phyloP scores from a whole-genome alignment of 2,329 filamentous ascomycete genomes.

The Venturia oleaginea region DNA sequence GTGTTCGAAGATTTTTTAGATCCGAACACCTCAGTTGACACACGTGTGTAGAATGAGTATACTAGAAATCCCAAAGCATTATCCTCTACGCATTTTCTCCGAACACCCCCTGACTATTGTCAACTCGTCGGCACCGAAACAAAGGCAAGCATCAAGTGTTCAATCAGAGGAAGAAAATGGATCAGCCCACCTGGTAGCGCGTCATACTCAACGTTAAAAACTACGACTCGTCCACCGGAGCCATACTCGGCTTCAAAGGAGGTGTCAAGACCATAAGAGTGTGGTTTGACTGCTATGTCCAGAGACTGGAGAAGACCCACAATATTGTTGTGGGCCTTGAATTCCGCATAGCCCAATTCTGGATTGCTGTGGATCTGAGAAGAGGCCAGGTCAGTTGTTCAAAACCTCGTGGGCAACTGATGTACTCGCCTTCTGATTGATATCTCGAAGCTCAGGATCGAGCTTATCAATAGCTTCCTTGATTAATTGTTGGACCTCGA shows the following conservation, averaged over 20 bases:
- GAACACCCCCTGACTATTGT: too few species aligned
- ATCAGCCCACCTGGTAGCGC: conserved; percentile 42
- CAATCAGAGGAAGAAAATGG: too few species aligned
- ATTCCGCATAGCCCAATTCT: conserved; percentile 5
- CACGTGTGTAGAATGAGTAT: too few species aligned
- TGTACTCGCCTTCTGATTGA: conserved; percentile 5
- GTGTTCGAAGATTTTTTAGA: too few species aligned
- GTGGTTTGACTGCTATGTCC: conserved; percentile 22
- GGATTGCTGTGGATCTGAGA: conserved; percentile 10
- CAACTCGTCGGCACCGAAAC: too few species aligned
- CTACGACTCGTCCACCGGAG: conserved; percentile 66
- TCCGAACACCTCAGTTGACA: too few species aligned
- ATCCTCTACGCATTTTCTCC: too few species aligned
- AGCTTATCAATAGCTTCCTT: not conserved
- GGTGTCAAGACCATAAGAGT: conserved; percentile 27
- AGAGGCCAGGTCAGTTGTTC: not conserved
- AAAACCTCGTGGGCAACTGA: not conserved
- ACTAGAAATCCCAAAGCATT: too few species aligned
- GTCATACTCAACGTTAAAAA: conserved; percentile 42
- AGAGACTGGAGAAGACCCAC: conserved; percentile 17
- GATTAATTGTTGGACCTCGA: not conserved
- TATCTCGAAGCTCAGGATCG: conserved; percentile 3
- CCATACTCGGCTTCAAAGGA: conserved; percentile 57
- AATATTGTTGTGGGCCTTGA: conserved; percentile 20
- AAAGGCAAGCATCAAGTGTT: too few species aligned